Conservation (phyloP, 257 asterid genomes). For the Coffea canephora region DNA sequence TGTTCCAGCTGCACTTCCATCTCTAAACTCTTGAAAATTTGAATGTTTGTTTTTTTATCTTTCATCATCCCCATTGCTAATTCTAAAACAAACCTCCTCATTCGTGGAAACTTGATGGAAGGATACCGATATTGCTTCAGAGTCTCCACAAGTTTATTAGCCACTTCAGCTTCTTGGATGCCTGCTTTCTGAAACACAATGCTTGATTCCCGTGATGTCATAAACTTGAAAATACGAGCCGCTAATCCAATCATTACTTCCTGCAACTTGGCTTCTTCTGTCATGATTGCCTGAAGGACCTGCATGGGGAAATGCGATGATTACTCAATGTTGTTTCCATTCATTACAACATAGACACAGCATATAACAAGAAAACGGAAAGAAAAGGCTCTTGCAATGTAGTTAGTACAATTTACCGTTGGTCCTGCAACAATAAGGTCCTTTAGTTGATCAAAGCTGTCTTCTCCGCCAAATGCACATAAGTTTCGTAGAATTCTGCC, state of each 20-base stretch:
- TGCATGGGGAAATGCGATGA: slow-evolving; percentile 26
- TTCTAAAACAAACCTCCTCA: slow-evolving; percentile 75
- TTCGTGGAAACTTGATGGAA: slow-evolving; percentile 67
- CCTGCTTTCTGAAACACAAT: slow-evolving; percentile 38
- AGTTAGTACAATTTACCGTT: slow-evolving; percentile 42
- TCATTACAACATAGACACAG: neutral
- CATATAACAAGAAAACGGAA: neutral
- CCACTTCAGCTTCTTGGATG: slow-evolving; percentile 52
- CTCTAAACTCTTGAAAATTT: slow-evolving; percentile 45
- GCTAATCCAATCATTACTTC: slow-evolving; percentile 92
- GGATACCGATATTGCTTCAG: slow-evolving; percentile 52
- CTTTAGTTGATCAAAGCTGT: slow-evolving; percentile 45
- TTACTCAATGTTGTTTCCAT: neutral
- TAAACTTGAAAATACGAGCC: slow-evolving; percentile 55
- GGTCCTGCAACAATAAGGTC: slow-evolving; percentile 64
- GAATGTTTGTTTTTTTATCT: slow-evolving; percentile 35
- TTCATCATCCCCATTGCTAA: slow-evolving; percentile 86
- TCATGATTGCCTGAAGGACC: slow-evolving; percentile 74
- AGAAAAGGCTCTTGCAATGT: neutral
- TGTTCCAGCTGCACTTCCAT: slow-evolving; percentile 60
- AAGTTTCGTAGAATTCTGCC: slow-evolving; percentile 74
- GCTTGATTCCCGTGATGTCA: slow-evolving; percentile 49
- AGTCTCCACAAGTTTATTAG: slow-evolving; percentile 40
- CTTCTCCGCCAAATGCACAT: slow-evolving; percentile 59
- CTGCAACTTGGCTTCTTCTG: slow-evolving; percentile 64